Base-by-base conservation (phyloP, 108 stramenopile genomes). In the Nannochloropsis oceanica region DNA sequence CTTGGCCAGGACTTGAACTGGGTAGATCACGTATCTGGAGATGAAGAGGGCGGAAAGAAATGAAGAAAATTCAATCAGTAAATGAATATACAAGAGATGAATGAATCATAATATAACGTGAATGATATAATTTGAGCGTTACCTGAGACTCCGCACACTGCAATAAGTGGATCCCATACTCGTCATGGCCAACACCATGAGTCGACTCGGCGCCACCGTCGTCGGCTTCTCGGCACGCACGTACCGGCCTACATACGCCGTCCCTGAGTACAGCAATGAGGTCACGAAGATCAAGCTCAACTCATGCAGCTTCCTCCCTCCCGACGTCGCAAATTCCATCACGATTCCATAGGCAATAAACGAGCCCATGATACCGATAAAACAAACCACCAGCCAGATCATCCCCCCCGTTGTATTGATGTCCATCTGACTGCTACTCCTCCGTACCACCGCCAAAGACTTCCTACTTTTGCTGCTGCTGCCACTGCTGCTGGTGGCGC, bases 1-100 rank as follows among this genome's bases (percentile, higher is more conserved):
- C 91, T 98, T 98, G 80, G 96, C 96, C 73, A 98, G 87, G 9
- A 98, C 96, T 92, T 97, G 97, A 81, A 99, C 96, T 27, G 98
- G 98, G 91, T 96, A 93, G 79, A 92, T 87, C 27, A 94, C 94
- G 86, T 96, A 98, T 84, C 34, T 34, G 34, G 34, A 34, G 34
- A 34, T 34, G 34, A 34, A 34, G 34, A 34, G 34, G 34, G 34
- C 5, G 34, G 34, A 5, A 5, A 34, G n/a, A 34, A 34, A 34
- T 34, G 34, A 5, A 3, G 34, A 34, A 5, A 34, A 34, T 5
- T 34, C 34, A 34, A 34, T 34, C 1, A 34, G 5, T 5, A 34
- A 34, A 34, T 34, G 5, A 34, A 34, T 1, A 34, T n/a, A 34
- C 34, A 34, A 34, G 5, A 34, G 1, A 34, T 34, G 5, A 34